These are phyloP conservation scores for Phytophthora idaei DNA, from an alignment of 352 stramenopile genomes.

Conservation along the genomic window DNA sequence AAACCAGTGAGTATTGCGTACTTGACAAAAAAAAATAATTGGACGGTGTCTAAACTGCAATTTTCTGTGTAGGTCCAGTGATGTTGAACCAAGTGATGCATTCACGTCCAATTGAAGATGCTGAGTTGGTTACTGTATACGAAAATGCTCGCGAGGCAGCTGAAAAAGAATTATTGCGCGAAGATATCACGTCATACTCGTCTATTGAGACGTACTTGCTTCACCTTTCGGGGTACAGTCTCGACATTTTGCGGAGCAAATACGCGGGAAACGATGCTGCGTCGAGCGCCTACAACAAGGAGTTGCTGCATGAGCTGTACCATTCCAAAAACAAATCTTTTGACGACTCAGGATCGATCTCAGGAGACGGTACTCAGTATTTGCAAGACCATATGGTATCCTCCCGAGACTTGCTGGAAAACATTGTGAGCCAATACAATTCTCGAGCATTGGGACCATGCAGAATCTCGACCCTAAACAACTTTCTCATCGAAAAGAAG, in stretches of 20 bases:
- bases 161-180: constrained; percentile 41
- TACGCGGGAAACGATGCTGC: constrained; percentile 42
- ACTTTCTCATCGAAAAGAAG: constrained; percentile 60
- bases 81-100: constrained; percentile 38
- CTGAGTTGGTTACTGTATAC: constrained; percentile 39
- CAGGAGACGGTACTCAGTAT: constrained; percentile 39
- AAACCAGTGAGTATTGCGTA: constrained; percentile 41
- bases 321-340: constrained; percentile 20
- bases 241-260: constrained; percentile 38
- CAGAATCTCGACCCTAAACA: constrained; percentile 41
- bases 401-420: constrained; percentile 44
- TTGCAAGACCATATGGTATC: constrained; percentile 47
- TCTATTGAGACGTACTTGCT: constrained; percentile 47
- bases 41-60: constrained; percentile 5
- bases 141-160: constrained; percentile 34
- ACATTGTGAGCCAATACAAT: constrained; percentile 54
- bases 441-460: constrained; percentile 34
- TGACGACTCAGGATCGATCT: constrained; percentile 7
- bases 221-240: constrained; percentile 60
- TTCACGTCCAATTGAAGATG: constrained; percentile 46
- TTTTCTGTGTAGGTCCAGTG: constrained; percentile 29
- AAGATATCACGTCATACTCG: constrained; percentile 48
- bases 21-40: neutral
- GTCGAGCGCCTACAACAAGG: constrained; percentile 54
- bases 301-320: constrained; percentile 51